Evolutionary conservation across 805 yeast genomes (phyloP), one percentile per base, ranked within the genome.

Genomic region (Candida coquimbonensis): DNA sequence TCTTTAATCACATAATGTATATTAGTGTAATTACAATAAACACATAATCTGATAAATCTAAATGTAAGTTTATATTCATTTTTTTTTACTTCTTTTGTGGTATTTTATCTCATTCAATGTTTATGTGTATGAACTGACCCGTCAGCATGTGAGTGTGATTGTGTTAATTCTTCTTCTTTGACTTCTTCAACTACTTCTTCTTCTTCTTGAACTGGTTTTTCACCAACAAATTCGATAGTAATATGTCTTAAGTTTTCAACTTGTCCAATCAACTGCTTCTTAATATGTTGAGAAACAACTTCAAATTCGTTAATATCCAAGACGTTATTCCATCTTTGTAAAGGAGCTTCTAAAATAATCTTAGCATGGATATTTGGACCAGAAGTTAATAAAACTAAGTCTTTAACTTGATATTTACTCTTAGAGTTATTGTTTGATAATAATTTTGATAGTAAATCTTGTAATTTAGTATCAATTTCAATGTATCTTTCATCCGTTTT

Each of bases 351-450:
- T 21, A 72, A 48, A 1, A 56, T 43, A 16, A 64, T 40, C 40
- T 59, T 64, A 5, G 67, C 67, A 42, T 70, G 68, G 4, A 65
- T 65, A 49, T 78, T 76, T 42, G 86, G 83, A 5, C 87, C 87
- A 2, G 81, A 73, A 0, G 78, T 64, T 53, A 80, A 59, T 3
- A 80, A 68, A 2, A 76, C 64, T 39, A 81, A 57, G 34, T 71
- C 68, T 13, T 63, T 62, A 21, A 80, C 47, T 6, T 44, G 47
- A 40, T 70, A 70, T 31, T 57, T 72, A 29, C 56, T 60, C 33
- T 64, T 65, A 1, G 74, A 50, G 48, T 71, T 70, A 54, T 70
- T 71, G 49, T 70, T 69, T 2, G 74, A 68, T 9, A 68, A 59
- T 45, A 70, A 49, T 35, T 67, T 62, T 51, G 50, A 55, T 40